Percentiles rank a stretch among this genome's conserved stretches.
phyloP scores from a whole-genome alignment of 768 basidiomycete genomes.

The Grammothele lineata region DNA sequence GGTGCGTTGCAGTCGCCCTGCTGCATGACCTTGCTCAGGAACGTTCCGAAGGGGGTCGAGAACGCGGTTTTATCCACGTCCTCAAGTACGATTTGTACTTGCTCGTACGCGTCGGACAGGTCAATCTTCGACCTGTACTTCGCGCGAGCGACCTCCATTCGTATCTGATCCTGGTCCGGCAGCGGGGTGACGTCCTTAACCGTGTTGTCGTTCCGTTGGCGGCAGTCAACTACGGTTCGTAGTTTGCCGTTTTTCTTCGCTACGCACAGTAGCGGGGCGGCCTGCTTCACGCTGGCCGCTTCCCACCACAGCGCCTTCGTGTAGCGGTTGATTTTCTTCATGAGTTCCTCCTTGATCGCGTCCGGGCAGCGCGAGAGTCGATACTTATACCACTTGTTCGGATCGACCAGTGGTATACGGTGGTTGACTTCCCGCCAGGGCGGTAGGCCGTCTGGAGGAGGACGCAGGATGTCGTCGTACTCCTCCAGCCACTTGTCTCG shows the following conservation, averaged over 20 bases:
- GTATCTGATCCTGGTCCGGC: constrained; percentile 38
- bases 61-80: constrained; percentile 33
- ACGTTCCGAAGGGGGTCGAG: constrained; percentile 31
- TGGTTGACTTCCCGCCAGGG: constrained; percentile 39
- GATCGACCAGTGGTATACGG: constrained; percentile 35
- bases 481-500: constrained; percentile 6
- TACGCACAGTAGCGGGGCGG: constrained; percentile 30
- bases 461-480: constrained; percentile 16
- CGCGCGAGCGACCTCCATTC: constrained; percentile 28
- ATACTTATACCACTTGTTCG: constrained; percentile 27
- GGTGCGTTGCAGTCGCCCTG: constrained; percentile 44
- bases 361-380: constrained; percentile 30
- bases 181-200: constrained; percentile 36
- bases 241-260: constrained; percentile 32
- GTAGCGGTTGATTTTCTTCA: constrained; percentile 19
- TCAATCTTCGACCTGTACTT: constrained; percentile 37
- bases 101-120: constrained; percentile 39
- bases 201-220: constrained; percentile 38
- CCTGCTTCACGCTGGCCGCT: constrained; percentile 10
- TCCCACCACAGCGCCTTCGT: constrained; percentile 33
- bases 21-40: constrained; percentile 37
- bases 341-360: constrained; percentile 24
- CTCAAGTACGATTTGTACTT: constrained; percentile 29
- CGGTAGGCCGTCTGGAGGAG: constrained; percentile 25
- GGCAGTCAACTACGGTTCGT: constrained; percentile 30